phyloP scores from a whole-genome alignment of 805 yeast species.

The Pichia gijzeniarum region DNA sequence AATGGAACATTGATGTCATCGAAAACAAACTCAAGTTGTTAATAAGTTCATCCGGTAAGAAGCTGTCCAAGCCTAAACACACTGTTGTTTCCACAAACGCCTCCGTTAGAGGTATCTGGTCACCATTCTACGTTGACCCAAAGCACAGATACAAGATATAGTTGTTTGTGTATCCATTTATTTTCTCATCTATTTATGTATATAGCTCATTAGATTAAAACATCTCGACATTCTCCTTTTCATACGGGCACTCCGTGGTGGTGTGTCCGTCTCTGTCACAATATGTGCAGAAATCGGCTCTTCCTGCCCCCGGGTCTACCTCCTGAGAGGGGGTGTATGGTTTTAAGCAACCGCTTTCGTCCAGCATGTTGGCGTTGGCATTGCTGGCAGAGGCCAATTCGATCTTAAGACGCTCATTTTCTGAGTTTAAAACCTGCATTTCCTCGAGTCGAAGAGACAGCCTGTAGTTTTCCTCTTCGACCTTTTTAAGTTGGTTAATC shows the following conservation, averaged over 20 bases:
- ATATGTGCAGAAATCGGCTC: conserved; percentile 82
- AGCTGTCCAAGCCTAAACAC: conserved; percentile 55
- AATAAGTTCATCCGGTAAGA: conserved; percentile 63
- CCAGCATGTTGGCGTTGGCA: not conserved
- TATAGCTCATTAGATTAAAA: conserved; percentile 19
- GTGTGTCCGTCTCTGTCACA: conserved; percentile 91
- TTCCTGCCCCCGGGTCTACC: conserved; percentile 67
- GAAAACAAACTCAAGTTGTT: conserved; percentile 57
- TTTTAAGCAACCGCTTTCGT: conserved; percentile 17
- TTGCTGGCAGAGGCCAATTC: too few relatives aligned
- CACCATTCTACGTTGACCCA: conserved; percentile 78
- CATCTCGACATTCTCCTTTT: conserved; percentile 39
- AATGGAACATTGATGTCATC: conserved; percentile 56
- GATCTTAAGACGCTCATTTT: too few relatives aligned
- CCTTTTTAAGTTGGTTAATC: conserved; percentile 11
- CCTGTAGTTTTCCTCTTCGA: conserved; percentile 17
- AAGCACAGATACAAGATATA: conserved; percentile 32
- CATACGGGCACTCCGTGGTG: conserved; percentile 83
- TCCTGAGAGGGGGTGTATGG: conserved; percentile 42
- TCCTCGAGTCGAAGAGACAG: conserved; percentile 15
- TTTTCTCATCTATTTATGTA: conserved; percentile 2
- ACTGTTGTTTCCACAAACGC: conserved; percentile 76
- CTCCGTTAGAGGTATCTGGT: conserved; percentile 95
- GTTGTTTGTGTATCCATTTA: conserved; percentile 9
- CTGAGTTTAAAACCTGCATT: not conserved